Base-by-base conservation (phyloP, 371 early-diverging fungal genomes). In the Chytridiales sp. region DNA sequence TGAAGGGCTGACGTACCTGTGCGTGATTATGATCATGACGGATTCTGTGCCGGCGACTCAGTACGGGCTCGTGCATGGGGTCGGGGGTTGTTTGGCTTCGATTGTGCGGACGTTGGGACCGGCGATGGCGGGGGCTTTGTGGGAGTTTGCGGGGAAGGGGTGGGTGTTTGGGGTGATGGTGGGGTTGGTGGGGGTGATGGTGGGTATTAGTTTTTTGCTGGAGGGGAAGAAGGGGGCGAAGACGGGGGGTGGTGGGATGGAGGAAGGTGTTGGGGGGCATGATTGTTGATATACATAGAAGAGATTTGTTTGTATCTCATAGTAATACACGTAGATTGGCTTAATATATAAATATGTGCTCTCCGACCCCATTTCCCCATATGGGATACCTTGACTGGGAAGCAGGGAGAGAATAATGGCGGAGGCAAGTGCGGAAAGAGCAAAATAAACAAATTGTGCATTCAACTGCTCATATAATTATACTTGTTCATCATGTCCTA, bases 11-110 rank as follows among this genome's bases (percentile, higher is more conserved):
- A 43, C 60, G 11, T 75, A 75, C 32, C 62, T 72, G 36, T 34
- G 58, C 22, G 56, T 74, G 29, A 66, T 76, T 36, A 66, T 76
- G 61, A 32, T 67, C 30, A 51, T 76, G 31, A 73, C 74, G 6
- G 68, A 70, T 24, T 53, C 63, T 11, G 75, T 70, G 1, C 54
- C 66, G 4, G 36, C 59, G 0, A 39, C 51, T n/a, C 62, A 69
- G 21, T 63, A 61, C 46, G 77, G 77, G 0, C 38, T 69, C 22
- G 47, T 72, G 4, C 77, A 76, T 36, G 77, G 77, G 6, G 34
- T 76, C 8, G 73, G 71, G 3, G 67, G 68, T 4, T 63, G 66
- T 41, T 17, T 58, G 36, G 69, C 67, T 0, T 55, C 68, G 5
- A 55, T 68, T 30, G 51, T 71, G 48, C 43, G 71, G 34, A 76